Evolutionary conservation across 441 rosid genomes (phyloP), one percentile per base, ranked within the genome.

Genomic region (Brassica hybrid): DNA sequence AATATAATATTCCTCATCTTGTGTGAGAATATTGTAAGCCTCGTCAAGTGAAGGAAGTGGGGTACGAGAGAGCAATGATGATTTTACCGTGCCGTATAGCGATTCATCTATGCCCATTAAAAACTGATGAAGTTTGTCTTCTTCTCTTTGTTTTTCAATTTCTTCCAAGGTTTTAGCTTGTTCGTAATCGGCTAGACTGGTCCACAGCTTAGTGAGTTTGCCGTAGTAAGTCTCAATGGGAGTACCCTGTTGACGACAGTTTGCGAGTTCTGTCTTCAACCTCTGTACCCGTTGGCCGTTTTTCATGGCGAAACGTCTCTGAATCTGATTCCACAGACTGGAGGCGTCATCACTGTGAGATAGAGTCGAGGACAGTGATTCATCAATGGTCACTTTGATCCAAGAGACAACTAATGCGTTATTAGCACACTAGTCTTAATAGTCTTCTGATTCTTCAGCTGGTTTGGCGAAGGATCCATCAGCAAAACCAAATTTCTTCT

Each of bases 1-100:
- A n/a, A n/a, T n/a, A n/a, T n/a, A n/a, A n/a, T n/a, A 34, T 16
- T 64, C 23, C 8, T 64, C 67, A n/a, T 64, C 50, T 34, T 64
- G 48, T 1, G 48, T 14, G 1, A 64, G 48, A 3, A 64, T 41
- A 1, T 65, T 34, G 14, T 65, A 65, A 0, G 68, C 52, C 16
- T 64, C 68, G 4, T 64, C 68, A 0, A 65, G 14, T 0, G 68
- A 8, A 1, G 67, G 67, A 1, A 32, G 10, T 3, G 13, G 67
- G 7, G 45, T 63, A 0, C 48, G 43, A 2, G 48, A 65, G 1
- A 65, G 27, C 0, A 64, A 1, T 0, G n/a, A 9, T 0, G 69
- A 65, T 6, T 65, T 65, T 0, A 65, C 69, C 0, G 25, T 7
- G 0, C 69, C 52, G 2, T 65, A 65, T 0, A 38, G 3, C 0